A percentile compares a stretch with the other conserved stretches of the same genome.
Evolutionary conservation across 257 asterid species (phyloP).

Genomic region (Misopates orontium): DNA sequence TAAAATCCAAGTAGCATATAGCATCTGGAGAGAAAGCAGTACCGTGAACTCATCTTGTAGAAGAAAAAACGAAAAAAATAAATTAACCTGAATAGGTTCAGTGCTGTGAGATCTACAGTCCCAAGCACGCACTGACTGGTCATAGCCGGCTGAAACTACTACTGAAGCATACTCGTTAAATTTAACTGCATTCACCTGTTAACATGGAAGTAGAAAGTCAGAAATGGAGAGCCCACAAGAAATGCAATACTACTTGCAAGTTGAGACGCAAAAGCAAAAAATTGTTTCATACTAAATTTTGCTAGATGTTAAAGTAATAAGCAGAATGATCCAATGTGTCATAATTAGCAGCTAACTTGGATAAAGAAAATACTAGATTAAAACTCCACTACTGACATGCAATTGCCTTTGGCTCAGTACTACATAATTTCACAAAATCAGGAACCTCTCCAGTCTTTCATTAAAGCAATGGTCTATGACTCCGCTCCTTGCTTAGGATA

Average conservation of each 20-base stretch:
- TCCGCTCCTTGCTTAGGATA: no score
- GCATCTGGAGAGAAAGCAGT: background rate
- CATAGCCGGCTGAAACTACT: slow-evolving; percentile 94
- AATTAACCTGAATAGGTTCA: slow-evolving; percentile 82
- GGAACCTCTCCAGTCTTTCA: no score
- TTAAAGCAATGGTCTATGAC: no score
- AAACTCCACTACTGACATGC: no score
- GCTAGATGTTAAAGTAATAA: background rate
- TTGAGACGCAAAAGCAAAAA: background rate
- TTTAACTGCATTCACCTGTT: slow-evolving; percentile 90
- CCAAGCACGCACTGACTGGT: slow-evolving; percentile 91
- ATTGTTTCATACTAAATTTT: background rate
- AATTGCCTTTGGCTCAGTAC: no score
- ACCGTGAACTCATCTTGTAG: background rate
- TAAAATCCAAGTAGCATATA: background rate
- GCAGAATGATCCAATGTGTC: background rate
- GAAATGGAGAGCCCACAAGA: background rate
- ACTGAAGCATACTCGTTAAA: slow-evolving; percentile 75
- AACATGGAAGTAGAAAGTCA: slow-evolving; percentile 21
- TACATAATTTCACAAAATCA: no score
- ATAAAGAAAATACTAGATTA: no score
- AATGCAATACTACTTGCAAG: slow-evolving; percentile 8
- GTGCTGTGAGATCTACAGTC: slow-evolving; percentile 97
- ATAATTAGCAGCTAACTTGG: no score
- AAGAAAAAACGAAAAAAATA: slow-evolving; percentile 2